Evolutionary conservation across 768 basidiomycete species (phyloP).

Genomic region (Tylopilus sp.): DNA sequence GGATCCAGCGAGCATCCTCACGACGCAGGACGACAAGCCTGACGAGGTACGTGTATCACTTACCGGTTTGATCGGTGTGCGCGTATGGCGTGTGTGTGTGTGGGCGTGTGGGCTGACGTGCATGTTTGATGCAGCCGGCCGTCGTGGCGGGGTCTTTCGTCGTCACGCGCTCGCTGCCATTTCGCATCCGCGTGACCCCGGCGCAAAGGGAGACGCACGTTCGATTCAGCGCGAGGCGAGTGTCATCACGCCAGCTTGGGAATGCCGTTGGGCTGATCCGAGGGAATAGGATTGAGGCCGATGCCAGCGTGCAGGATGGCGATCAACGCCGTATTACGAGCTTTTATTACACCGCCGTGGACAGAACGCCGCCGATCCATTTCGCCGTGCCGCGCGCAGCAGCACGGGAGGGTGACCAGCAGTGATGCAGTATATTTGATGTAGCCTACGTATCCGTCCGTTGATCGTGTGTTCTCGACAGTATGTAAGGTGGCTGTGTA

Average conservation of each 20-base stretch:
- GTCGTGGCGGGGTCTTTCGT: conserved; percentile 40
- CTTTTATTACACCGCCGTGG: conserved; percentile 33
- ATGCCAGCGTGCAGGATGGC: conserved; percentile 12
- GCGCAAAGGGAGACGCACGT: conserved; percentile 34
- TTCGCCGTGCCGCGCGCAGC: conserved; percentile 17
- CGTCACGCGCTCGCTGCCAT: conserved; percentile 38
- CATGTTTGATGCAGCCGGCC: conserved; percentile 20
- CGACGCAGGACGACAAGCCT: conserved; percentile 23
- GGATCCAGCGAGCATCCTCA: conserved; percentile 31
- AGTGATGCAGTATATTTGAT: conserved; percentile 6
- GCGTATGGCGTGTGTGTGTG: no score
- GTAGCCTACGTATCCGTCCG: background rate
- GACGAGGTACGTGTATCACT: conserved; percentile 23
- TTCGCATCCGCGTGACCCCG: conserved; percentile 38
- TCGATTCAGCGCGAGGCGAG: conserved; percentile 41
- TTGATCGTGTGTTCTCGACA: background rate
- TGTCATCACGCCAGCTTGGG: accelerated
- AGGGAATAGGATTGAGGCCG: conserved; percentile 24
- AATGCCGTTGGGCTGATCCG: background rate
- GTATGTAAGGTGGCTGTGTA: conserved; percentile 3
- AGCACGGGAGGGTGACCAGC: conserved; percentile 1
- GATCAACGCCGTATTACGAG: conserved; percentile 32
- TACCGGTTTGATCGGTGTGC: no score
- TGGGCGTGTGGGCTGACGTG: no score
- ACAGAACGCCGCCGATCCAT: conserved; percentile 33